Evolutionary conservation across 108 stramenopile species (phyloP), one percentile per base, ranked within the genome.

Genomic region (Thalassiosira profunda): DNA sequence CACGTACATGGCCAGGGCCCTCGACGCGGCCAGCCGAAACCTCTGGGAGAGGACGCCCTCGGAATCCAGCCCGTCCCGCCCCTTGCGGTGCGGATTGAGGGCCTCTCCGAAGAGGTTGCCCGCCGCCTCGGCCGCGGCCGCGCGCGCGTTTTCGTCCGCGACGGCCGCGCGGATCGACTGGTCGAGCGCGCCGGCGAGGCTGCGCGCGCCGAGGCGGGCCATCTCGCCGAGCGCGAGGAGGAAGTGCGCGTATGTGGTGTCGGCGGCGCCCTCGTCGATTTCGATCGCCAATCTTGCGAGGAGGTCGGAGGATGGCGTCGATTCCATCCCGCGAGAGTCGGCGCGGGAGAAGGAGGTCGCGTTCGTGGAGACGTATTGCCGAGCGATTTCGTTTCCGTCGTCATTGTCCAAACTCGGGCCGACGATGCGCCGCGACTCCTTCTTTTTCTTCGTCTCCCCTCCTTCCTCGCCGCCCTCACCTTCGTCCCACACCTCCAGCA

Each of bases 191-290:
- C 86, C 86, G 34, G 81, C 62, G 29, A 92, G 82, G 35, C 64
- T 79, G 12, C 87, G 74, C 70, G 88, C 81, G 1, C 89, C 91
- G 4, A 90, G 61, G 17, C 86, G 86, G 40, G 89, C 89, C 89
- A 91, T 91, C 76, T 92, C 89, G 20, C 84, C 79, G 34, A 95
- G 58, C 0, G 90, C 85, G 21, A 94, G 76, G 9, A 74, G 65
- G 36, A 88, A 79, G 46, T 74, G 60, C 31, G 74, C 73, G 44
- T 70, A 76, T 15, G 59, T 64, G 18, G 65, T 47, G 52, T 66
- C 72, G 17, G 72, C 62, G 29, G 63, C 57, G 17, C 56, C 74
- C 12, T 78, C 56, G 33, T 76, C 69, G n/a, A 84, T 33, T 56
- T 67, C 57, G 35, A 42, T 23, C 21, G 74, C 25, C 17, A 84